Evolutionary conservation across 2,329 filamentous ascomycete species (phyloP), one percentile per base, ranked within the genome.

Genomic region (Penicillium verrucosum): DNA sequence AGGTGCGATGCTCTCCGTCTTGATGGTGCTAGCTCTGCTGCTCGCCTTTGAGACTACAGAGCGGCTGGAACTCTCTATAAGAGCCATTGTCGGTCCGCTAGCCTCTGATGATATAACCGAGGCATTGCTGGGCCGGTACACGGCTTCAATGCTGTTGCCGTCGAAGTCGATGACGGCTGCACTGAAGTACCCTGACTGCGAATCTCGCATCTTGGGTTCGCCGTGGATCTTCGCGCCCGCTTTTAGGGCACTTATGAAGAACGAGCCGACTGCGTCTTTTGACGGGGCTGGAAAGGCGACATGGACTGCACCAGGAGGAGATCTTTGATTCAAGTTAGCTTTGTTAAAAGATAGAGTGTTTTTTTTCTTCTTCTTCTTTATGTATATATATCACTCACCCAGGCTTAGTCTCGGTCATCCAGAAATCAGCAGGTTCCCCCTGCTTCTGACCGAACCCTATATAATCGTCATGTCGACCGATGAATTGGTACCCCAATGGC

Each of bases 131-230:
- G 73, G 69, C 9, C 80, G 79, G 70, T 85, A 89, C 48, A 92
- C 84, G 30, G 90, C 88, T 69, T 94, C 89, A 70, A 96, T 86
- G 65, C 83, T 89, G 76, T 96, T 95, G 49, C 89, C 89, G 76
- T 96, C 90, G 53, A 90, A 82, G 73, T 96, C 91, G 58, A 85
- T 82, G 40, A 91, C 77, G 7, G 83, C 83, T 46, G 85, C 84
- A 60, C 84, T 86, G 75, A 86, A 80, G 77, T 84, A 78, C 74
- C 82, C 76, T 67, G 78, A 77, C 3, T 81, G 77, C 18, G 77
- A 74, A 68, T 82, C 81, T 55, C 83, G 78, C 68, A 76, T 67
- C 65, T 78, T 78, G 65, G 82, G 83, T 46, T 83, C 78, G 34
- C 82, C 82, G 65, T 85, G 82, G 25, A 84, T 80, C 58, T 78